phyloP scores from a whole-genome alignment of 768 basidiomycete genomes.

The Coprinopsis sp. region DNA sequence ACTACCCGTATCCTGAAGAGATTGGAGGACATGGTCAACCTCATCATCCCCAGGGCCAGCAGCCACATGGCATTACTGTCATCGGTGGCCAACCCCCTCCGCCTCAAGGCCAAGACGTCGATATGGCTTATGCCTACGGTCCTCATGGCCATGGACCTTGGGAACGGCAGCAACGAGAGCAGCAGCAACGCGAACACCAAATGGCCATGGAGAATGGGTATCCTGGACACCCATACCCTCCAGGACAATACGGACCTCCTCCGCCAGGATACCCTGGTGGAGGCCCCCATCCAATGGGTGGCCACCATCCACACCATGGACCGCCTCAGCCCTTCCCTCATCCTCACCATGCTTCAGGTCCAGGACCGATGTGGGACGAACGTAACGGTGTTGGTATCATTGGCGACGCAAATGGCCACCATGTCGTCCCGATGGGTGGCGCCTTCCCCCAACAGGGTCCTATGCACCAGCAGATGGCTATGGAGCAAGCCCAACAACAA shows the following conservation, averaged over 20 bases:
- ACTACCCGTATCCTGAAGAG: conserved; percentile 9
- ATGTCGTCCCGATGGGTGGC: background rate
- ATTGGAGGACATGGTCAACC: background rate
- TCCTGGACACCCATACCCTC: background rate
- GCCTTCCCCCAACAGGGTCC: background rate
- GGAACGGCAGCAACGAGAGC: conserved; percentile 11
- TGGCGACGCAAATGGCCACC: background rate
- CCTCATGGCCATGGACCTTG: conserved; percentile 6
- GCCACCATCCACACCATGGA: conserved; percentile 6
- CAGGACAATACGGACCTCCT: background rate
- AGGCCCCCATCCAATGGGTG: conserved; percentile 1
- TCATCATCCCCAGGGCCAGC: conserved; percentile 8
- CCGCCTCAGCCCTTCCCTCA: conserved; percentile 8
- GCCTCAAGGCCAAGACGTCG: conserved; percentile 12
- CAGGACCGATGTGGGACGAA: background rate
- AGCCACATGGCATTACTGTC: conserved; percentile 5
- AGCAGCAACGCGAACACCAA: background rate
- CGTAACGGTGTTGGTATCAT: background rate
- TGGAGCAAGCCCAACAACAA: conserved; percentile 7
- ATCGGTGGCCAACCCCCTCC: conserved; percentile 5
- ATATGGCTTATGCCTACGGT: conserved; percentile 13
- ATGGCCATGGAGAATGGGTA: conserved; percentile 8
- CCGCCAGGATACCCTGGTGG: background rate
- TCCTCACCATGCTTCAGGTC: background rate
- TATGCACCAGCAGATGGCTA: background rate